phyloP scores from a whole-genome alignment of 306 rosid genomes.

The Begonia peltatifolia region DNA sequence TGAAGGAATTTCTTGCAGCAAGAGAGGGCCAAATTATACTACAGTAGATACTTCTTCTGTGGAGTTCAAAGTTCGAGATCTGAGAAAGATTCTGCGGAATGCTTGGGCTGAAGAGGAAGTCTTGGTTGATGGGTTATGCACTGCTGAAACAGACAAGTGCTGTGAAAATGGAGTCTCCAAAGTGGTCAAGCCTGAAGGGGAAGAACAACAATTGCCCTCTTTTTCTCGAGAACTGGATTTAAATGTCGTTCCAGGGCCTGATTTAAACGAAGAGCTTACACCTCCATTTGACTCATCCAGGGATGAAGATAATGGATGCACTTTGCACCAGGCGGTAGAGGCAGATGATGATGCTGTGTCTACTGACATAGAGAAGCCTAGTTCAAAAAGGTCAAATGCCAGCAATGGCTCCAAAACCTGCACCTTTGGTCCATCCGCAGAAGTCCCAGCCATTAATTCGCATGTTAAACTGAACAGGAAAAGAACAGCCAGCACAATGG shows the following conservation, averaged over 20 bases:
- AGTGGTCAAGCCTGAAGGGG: constrained; percentile 32
- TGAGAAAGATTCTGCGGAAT: constrained; percentile 62
- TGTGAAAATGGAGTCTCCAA: constrained; percentile 34
- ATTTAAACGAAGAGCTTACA: constrained; percentile 85
- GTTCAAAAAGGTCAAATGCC: constrained; percentile 63
- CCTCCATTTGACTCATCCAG: constrained; percentile 92
- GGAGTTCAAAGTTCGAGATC: constrained; percentile 88
- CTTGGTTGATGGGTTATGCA: constrained; percentile 55
- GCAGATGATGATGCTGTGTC: constrained; percentile 93
- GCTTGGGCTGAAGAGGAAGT: constrained; percentile 85
- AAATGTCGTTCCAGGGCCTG: constrained; percentile 80
- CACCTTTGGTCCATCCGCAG: constrained; percentile 44
- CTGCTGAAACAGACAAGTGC: constrained; percentile 52
- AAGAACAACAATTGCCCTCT: constrained; percentile 43
- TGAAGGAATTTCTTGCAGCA: constrained; percentile 41
- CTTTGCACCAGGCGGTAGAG: constrained; percentile 79
- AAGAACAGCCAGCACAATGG: constrained; percentile 47
- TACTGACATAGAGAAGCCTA: constrained; percentile 54
- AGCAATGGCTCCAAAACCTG: constrained; percentile 94
- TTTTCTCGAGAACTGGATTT: constrained; percentile 74
- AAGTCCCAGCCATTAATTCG: constrained; percentile 83
- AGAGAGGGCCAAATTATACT: constrained; percentile 32
- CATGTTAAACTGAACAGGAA: constrained; percentile 49
- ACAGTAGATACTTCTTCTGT: constrained; percentile 30
- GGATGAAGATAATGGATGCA: constrained; percentile 85